These are phyloP conservation scores for Gossypium trilobum DNA, from an alignment of 441 rosid genomes.

Conservation along the genomic window DNA sequence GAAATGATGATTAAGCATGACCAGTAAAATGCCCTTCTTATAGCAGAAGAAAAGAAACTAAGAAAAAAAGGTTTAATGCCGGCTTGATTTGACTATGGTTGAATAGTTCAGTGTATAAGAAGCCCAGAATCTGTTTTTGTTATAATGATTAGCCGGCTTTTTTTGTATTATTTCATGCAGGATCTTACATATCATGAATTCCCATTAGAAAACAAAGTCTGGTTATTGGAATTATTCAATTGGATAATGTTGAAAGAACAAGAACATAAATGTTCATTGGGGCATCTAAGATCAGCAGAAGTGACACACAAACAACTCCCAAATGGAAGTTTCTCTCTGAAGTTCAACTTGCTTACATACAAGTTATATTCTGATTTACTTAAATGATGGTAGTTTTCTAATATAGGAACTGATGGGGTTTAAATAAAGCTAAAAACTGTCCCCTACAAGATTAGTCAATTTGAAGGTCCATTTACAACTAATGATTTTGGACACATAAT, in stretches of 20 bases:
- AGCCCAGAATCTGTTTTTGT: neutral
- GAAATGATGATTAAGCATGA: neutral
- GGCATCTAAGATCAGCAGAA: constrained; percentile 2
- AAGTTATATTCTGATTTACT: neutral
- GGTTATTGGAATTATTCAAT: neutral
- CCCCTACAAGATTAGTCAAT: neutral
- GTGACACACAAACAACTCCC: neutral
- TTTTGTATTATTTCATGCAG: constrained; percentile 1
- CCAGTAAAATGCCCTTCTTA: neutral
- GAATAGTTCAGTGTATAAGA: neutral
- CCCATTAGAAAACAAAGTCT: neutral
- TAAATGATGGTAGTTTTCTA: neutral
- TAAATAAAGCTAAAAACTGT: neutral
- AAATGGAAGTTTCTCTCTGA: neutral
- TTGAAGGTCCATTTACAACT: neutral
- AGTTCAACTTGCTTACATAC: neutral
- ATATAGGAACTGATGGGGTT: neutral
- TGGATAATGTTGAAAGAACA: constrained; percentile 2
- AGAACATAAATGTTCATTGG: neutral
- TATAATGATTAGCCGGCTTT: neutral
- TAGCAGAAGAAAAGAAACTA: constrained; percentile 5
- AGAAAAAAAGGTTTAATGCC: neutral
- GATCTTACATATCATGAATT: neutral
- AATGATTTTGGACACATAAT: neutral
- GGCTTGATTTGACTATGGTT: neutral